A percentile compares a stretch with the other conserved stretches of the same genome.
These are phyloP conservation scores for Skeletonema marinoi DNA, from an alignment of 108 stramenopile species.

Conservation along the genomic window DNA sequence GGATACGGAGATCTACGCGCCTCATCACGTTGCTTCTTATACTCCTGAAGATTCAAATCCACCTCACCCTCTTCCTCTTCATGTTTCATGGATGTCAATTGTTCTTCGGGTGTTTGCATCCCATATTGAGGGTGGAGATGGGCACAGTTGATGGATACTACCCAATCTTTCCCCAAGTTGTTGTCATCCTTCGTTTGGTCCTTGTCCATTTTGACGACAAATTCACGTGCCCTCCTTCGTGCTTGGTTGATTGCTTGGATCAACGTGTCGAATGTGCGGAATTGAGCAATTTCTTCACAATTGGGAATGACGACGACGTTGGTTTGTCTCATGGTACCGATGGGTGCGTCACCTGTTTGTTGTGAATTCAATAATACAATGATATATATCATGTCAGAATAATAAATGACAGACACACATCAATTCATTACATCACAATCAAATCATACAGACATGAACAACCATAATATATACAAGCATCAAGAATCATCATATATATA, in stretches of 20 bases:
- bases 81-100: constrained; percentile 59
- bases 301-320: constrained; percentile 79
- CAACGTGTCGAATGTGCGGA: constrained; percentile 61
- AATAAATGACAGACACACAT: not conserved
- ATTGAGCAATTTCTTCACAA: constrained; percentile 54
- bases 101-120: constrained; percentile 60
- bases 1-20: constrained; percentile 83
- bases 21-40: constrained; percentile 60
- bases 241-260: constrained; percentile 70
- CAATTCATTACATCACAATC: too few relatives aligned
- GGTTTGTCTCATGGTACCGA: constrained; percentile 68
- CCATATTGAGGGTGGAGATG: constrained; percentile 85
- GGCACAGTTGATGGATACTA: constrained; percentile 83
- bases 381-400: not conserved
- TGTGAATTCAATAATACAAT: constrained; percentile 7
- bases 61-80: constrained; percentile 68
- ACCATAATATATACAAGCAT: too few relatives aligned
- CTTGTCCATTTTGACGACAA: constrained; percentile 48
- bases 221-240: constrained; percentile 71
- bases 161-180: constrained; percentile 56
- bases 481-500: not conserved
- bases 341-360: constrained; percentile 22
- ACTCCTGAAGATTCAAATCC: constrained; percentile 70
- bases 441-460: too few relatives aligned
- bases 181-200: constrained; percentile 8